Base-by-base conservation (phyloP, 768 basidiomycete species). In the Collybiopsis confluens region DNA sequence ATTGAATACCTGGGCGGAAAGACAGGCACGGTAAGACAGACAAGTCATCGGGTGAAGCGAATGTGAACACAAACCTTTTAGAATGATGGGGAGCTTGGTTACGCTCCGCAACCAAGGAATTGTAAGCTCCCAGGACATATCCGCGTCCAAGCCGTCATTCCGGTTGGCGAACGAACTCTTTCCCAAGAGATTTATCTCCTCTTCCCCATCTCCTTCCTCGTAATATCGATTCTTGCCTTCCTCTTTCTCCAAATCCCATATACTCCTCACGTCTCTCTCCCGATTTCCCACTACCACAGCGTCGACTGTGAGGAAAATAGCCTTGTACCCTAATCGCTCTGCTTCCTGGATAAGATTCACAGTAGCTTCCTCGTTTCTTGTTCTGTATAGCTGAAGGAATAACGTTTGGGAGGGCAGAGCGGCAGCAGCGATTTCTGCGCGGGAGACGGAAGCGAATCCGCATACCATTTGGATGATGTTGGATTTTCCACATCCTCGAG, bases 241-340 rank as follows among this genome's bases (percentile, higher is more conserved):
- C 50, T 79, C 69, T 38, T 79, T 85, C 60, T 83, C 84, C 21
- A 77, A 54, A 47, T 70, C 72, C 63, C 74, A 86, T 11, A 81
- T 78, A 55, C 76, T 80, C 53, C 80, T 78, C 37, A 82, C 80
- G 61, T 92, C 90, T 51, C 76, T 71, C 66, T 92, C 90, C 40
- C 92, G 79, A 61, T 92, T 93, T 7, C 90, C 87, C 2, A 86
- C 74, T 37, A 88, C 82, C 15, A 90, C 75, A 0, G 91, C 89
- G 68, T 98, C 94, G 2, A 96, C 93, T 2, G 94, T 97, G 50
- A 98, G 74, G 66, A 92, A 92, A 54, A 98, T 89, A 1, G 89
- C 92, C 45, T 86, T 91, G 68, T 89, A 95, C 0, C 92, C 91
- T 3, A 90, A 68, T 21, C 68, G 64, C 56, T 88, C 86, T n/a